Evolutionary conservation across 2,329 filamentous ascomycete genomes (phyloP), one percentile per base, ranked within the genome.

Genomic region (Ophiostoma ulmi): DNA sequence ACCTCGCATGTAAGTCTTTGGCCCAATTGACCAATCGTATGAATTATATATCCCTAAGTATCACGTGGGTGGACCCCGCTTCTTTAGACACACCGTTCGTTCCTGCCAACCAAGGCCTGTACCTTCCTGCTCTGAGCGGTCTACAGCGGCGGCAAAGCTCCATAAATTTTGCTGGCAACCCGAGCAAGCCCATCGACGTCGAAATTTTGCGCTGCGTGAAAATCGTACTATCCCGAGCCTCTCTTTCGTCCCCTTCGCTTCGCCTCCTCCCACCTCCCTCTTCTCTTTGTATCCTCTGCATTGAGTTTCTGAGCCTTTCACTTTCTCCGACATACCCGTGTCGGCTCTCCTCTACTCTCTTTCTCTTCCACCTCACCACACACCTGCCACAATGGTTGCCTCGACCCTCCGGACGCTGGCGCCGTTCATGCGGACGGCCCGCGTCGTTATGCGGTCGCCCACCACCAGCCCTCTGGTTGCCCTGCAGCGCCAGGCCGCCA

Each of bases 341-440:
- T 48, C n/a, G 65, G 65, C 65, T 48, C 65, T 67, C 39, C 8
- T 44, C 35, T 31, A 14, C 69, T 68, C 63, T 71, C 74, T 69
- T 70, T 72, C 71, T 71, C 31, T 31, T 38, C n/a, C 67, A 70
- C 52, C 20, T 31, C 69, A 64, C 73, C 73, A 72, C 70, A 55
- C 39, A 31, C 26, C 38, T 22, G 36, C 26, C 73, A 73, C 48
- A 13, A 91, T 81, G 78, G 97, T 96, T 91, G 90, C 93, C 81
- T 87, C 87, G 79, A 88, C 95, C 79, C 87, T 93, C 80, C 89
- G 93, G 84, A 88, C 90, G 73, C 79, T 93, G 77, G 87, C 88
- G 82, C 90, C 92, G 77, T 89, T 97, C 78, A 81, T 95, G 83
- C 91, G 92, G 84, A 91, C 93, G 75, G 90, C 91, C 81, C 90